phyloP scores from a whole-genome alignment of 139 green algal species.

The Chlamydomonas applanata region DNA sequence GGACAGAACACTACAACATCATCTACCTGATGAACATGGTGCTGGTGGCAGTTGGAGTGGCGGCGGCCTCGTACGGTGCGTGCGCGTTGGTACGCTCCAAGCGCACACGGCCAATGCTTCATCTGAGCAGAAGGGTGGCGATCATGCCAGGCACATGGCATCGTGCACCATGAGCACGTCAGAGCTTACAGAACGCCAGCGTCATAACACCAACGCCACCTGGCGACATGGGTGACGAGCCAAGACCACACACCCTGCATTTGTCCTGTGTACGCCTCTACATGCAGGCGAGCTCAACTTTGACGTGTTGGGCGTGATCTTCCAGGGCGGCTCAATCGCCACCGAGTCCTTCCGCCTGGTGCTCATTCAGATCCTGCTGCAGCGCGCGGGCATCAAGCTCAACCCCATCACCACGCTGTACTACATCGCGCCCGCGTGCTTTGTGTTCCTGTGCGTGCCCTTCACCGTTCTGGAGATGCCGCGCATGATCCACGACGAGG shows the following conservation, averaged over 20 bases:
- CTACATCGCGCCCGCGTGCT: slow-evolving; percentile 70
- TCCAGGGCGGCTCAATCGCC: slow-evolving; percentile 52
- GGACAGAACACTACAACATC: slow-evolving; percentile 65
- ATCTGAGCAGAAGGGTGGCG: not conserved
- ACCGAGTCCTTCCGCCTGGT: slow-evolving; percentile 48
- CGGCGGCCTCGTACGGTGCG: slow-evolving; percentile 59
- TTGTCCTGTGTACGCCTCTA: too few species aligned
- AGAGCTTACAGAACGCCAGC: too few species aligned
- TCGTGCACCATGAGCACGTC: too few species aligned
- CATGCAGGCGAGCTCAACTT: slow-evolving; percentile 50
- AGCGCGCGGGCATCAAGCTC: slow-evolving; percentile 74
- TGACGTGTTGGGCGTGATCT: slow-evolving; percentile 45
- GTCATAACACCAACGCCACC: too few species aligned
- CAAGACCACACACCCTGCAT: too few species aligned
- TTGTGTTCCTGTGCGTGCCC: slow-evolving; percentile 54
- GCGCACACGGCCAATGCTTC: not conserved
- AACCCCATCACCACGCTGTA: slow-evolving; percentile 90
- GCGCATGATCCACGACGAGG: slow-evolving; percentile 27
- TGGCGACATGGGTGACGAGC: too few species aligned
- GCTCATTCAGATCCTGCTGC: slow-evolving; percentile 80
- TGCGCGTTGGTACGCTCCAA: not conserved
- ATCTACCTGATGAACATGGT: slow-evolving; percentile 68
- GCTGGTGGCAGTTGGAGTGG: slow-evolving; percentile 73
- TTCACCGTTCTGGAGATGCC: slow-evolving; percentile 51
- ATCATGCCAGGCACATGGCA: too few species aligned